Evolutionary conservation across 345 rosid species (phyloP), one percentile per base, ranked within the genome.

Genomic region (Murraya paniculata): DNA sequence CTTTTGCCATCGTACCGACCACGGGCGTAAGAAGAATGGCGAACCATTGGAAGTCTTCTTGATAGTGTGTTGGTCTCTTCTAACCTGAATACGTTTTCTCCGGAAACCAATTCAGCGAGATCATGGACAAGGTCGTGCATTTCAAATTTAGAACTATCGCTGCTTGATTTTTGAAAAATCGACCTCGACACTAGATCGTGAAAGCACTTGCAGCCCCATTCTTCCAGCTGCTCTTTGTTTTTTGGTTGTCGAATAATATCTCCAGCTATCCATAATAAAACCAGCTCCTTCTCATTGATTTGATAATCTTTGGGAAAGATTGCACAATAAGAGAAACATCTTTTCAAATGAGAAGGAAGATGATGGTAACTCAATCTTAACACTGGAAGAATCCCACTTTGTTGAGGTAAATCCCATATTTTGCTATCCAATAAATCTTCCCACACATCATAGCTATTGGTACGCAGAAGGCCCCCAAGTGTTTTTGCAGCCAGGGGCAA

Each of bases 401-500:
- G 19, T 22, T 38, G 7, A 36, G 39, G 39, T 38, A 68, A 11
- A 64, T 64, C 39, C 39, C 39, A 64, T 21, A 65, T 65, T 22
- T 41, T 69, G 14, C 80, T 59, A 11, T 59, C 18, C 59, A 77
- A 60, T 2, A 77, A 18, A 33, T 58, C 68, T 14, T 78, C 73
- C 35, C 30, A 67, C 30, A 1, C 13, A 25, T 60, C 24, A 10
- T 8, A 45, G 4, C 21, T 39, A 9, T 58, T 69, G 1, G 45
- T 58, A 16, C 71, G 83, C 10, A 76, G 28, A 27, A 81, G 66
- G 38, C 80, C 72, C 41, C 73, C 80, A 64, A 81, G 76, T 28
- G 72, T 24, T 28, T 27, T 81, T 28, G 80, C 77, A 11, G 77
- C 83, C 68, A 81, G 75, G 0, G 83, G 80, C 45, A 81, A 66